Evolutionary conservation across 2,329 filamentous ascomycete species (phyloP), one percentile per base, ranked within the genome.

Genomic region (Elsinoe ampelina): DNA sequence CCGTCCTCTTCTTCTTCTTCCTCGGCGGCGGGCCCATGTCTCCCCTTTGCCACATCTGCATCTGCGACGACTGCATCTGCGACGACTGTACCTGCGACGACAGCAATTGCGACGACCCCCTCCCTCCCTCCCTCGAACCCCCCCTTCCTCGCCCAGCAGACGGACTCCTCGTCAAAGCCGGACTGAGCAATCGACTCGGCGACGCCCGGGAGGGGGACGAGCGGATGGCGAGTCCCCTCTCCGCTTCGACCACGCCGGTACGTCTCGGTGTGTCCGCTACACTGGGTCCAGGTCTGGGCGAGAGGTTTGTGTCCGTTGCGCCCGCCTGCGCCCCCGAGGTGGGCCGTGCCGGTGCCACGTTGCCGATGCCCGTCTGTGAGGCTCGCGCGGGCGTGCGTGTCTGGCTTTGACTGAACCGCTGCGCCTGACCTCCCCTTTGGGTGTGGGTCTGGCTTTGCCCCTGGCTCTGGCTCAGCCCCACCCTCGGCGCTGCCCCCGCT

Each of bases 1-100:
- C 63, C 57, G 69, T 72, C 60, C 70, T 69, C 63, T 72, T 74
- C 67, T 73, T 75, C 65, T 72, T 76, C 51, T 65, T 65, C 45
- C 69, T 66, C 39, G 71, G 70, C 61, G 67, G 65, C 20, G 68
- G 71, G 45, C 59, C 67, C 54, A 64, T 67, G 61, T 63, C 66
- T 5, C 64, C 59, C 15, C 69, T 67, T 1, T 61, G 60, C 35
- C 66, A 61, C 13, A 67, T 61, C 59, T 71, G 69, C 63, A 67
- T 69, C n/a, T 65, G 57, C 63, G 67, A 42, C 63, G 65, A 39
- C 54, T 59, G 38, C 58, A 22, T 17, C 17, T 59, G 47, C 10
- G 50, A 58, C 19, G 26, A 32, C 52, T n/a, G 19, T 20, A 45
- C 22, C 38, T 32, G 36, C 2, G 11, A 17, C 22, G 52, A 55